Evolutionary conservation across 2,329 filamentous ascomycete species (phyloP).

Genomic region (Fusarium haematococcum): DNA sequence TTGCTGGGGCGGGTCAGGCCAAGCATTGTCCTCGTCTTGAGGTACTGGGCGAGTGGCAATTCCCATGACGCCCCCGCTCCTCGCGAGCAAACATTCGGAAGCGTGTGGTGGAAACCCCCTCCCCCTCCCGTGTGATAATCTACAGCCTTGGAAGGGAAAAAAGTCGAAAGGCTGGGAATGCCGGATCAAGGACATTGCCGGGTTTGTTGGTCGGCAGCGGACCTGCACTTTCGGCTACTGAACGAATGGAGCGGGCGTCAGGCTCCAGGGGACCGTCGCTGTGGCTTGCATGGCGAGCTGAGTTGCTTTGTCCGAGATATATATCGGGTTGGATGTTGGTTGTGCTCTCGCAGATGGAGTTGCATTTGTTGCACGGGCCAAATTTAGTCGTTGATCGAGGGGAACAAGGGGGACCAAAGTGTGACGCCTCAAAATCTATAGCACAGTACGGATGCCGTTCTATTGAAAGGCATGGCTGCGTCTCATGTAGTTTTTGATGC

Average conservation of each 20-base stretch:
- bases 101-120: background rate
- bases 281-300: conserved; percentile 20
- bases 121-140: background rate
- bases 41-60: background rate
- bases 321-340: conserved; percentile 1
- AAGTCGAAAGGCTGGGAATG: conserved; percentile 4
- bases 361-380: conserved; percentile 2
- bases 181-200: conserved; percentile 12
- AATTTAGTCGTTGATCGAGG: conserved; percentile 7
- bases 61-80: background rate
- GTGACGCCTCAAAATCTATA: conserved; percentile 32
- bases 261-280: conserved; percentile 27
- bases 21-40: conserved; percentile 14
- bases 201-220: conserved; percentile 21
- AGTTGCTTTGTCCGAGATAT: background rate
- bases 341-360: background rate
- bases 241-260: conserved; percentile 31
- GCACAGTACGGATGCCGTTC: background rate
- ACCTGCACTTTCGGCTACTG: conserved; percentile 28
- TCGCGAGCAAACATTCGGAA: conserved; percentile 2
- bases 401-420: conserved; percentile 10
- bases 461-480: conserved; percentile 47
- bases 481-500: conserved; percentile 54
- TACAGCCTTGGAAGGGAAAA: background rate
- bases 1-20: background rate